phyloP scores from a whole-genome alignment of 1,284 basidiomycete species.

The Sporisorium reilianum region DNA sequence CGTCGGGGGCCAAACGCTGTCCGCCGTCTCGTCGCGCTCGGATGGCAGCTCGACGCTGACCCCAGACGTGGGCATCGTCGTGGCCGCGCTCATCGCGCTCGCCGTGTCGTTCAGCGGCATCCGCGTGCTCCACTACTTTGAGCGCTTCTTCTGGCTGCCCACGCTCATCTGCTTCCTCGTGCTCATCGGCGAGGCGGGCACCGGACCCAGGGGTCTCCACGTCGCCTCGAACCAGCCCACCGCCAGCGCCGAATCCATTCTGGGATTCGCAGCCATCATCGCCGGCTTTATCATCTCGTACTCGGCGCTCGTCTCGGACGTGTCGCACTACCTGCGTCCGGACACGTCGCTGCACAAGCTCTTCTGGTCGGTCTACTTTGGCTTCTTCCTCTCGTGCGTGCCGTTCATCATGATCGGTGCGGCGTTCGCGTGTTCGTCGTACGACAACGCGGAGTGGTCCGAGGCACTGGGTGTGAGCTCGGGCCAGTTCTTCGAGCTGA shows the following conservation, averaged over 20 bases:
- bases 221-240: conserved; percentile 73
- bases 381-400: conserved; percentile 74
- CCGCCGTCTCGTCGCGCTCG: conserved; percentile 67
- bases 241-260: conserved; percentile 71
- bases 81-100: conserved; percentile 82
- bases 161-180: conserved; percentile 78
- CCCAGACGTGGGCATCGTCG: conserved; percentile 82
- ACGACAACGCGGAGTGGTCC: conserved; percentile 74
- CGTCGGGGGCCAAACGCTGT: conserved; percentile 71
- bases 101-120: conserved; percentile 84
- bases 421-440: conserved; percentile 73
- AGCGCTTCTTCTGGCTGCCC: conserved; percentile 81
- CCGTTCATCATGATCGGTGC: conserved; percentile 76
- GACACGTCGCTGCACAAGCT: conserved; percentile 72
- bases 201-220: conserved; percentile 73
- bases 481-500: conserved; percentile 81
- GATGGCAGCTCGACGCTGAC: conserved; percentile 56
- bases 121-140: conserved; percentile 77
- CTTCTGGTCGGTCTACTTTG: conserved; percentile 75
- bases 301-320: conserved; percentile 70
- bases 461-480: conserved; percentile 51
- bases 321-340: conserved; percentile 70
- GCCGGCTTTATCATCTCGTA: conserved; percentile 74
- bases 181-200: conserved; percentile 73
- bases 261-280: conserved; percentile 75